Conservation (phyloP, 495 filamentous ascomycete genomes). For the Penicillium silybi region DNA sequence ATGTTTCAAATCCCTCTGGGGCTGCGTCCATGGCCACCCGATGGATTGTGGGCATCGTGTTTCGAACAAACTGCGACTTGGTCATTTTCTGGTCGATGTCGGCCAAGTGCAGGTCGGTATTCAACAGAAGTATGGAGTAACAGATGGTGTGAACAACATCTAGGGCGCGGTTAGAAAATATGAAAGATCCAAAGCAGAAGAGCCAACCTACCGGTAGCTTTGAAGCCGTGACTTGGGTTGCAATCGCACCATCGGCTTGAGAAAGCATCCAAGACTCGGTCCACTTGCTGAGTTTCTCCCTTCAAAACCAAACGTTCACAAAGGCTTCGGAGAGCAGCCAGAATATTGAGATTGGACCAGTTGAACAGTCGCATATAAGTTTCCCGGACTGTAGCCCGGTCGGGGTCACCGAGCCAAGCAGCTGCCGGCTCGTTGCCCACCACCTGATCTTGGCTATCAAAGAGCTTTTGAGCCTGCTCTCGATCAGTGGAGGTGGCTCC, state of each 20-base stretch:
- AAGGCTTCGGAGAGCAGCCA: conserved; percentile 71
- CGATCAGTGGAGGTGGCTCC: conserved; percentile 54
- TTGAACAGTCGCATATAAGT: conserved; percentile 94
- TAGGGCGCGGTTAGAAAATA: conserved; percentile 28
- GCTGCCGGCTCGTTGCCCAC: conserved; percentile 74
- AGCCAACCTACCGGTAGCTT: conserved; percentile 62
- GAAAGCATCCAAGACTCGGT: conserved; percentile 86
- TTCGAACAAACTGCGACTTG: conserved; percentile 86
- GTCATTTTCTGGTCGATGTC: conserved; percentile 98
- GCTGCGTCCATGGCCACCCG: conserved; percentile 67
- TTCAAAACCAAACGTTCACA: conserved; percentile 80
- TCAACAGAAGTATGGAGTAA: conserved; percentile 91
- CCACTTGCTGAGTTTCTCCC: conserved; percentile 95
- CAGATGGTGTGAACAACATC: conserved; percentile 97
- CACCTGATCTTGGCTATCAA: conserved; percentile 77
- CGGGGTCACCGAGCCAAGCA: conserved; percentile 78
- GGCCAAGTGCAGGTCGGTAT: conserved; percentile 92
- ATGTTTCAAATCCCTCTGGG: conserved; percentile 61
- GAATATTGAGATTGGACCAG: conserved; percentile 76
- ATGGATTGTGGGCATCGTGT: conserved; percentile 87
- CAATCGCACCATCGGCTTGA: conserved; percentile 89
- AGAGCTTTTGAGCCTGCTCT: conserved; percentile 76
- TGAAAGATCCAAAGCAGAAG: neutral
- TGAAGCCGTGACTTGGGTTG: conserved; percentile 94
- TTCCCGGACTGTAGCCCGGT: conserved; percentile 61